phyloP scores from a whole-genome alignment of 768 basidiomycete genomes.

The Mycena galericulata region DNA sequence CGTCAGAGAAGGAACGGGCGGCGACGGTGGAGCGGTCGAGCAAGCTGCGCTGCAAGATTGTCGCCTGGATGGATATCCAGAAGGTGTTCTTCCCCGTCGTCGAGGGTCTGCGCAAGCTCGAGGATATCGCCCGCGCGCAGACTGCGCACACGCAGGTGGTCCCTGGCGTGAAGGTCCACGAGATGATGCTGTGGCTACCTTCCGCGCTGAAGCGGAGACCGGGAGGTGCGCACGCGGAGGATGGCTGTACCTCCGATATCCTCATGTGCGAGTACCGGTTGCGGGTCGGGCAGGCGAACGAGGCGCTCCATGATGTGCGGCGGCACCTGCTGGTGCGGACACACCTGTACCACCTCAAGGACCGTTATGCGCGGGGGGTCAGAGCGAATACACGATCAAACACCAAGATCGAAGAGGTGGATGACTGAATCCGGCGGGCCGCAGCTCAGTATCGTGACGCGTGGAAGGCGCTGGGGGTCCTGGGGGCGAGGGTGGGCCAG shows the following conservation, averaged over 20 bases:
- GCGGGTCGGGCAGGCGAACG: constrained; percentile 40
- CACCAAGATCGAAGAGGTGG: constrained; percentile 27
- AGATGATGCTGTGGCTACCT: constrained; percentile 36
- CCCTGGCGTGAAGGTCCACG: not conserved
- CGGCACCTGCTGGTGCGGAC: constrained; percentile 37
- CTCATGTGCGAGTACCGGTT: constrained; percentile 37
- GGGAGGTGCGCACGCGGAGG: not conserved
- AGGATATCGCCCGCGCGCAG: not conserved
- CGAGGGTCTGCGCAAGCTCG: not conserved
- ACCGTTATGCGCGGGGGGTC: constrained; percentile 36
- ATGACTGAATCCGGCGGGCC: constrained; percentile 29
- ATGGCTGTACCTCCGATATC: not conserved
- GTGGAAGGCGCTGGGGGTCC: constrained; percentile 25
- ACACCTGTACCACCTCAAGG: constrained; percentile 37
- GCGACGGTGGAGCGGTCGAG: constrained; percentile 27
- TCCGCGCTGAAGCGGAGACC: constrained; percentile 28
- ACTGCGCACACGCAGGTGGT: not conserved
- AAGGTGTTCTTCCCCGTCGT: not conserved
- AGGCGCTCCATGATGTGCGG: constrained; percentile 38
- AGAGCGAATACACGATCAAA: constrained; percentile 38
- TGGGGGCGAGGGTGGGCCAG: not conserved
- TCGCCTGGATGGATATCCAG: constrained; percentile 7
- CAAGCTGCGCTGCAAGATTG: constrained; percentile 8
- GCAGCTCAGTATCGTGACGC: constrained; percentile 36
- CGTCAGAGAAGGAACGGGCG: constrained; percentile 29